Evolutionary conservation across 2,329 filamentous ascomycete species (phyloP), one percentile per base, ranked within the genome.

Genomic region (Bertia moriformis): DNA sequence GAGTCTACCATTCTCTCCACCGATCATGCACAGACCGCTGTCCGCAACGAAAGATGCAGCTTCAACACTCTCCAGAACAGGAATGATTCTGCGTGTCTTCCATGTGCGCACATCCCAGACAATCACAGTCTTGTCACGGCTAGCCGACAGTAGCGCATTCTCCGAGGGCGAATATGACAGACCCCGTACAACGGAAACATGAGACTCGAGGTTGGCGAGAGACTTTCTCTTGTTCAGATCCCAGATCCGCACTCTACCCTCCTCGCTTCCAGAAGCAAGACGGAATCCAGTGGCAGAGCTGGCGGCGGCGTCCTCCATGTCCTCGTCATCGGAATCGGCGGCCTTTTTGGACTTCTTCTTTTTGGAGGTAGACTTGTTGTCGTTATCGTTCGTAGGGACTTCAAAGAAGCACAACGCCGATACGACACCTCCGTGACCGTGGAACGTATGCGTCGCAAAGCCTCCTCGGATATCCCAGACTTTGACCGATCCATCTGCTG

Each of bases 391-490:
- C 32, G 57, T 48, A 41, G 66, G 56, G 19, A 69, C 55, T 46
- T 79, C 69, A 56, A 83, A 84, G 55, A 85, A 83, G 45, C 71
- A 71, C 4, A 85, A 58, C 0, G 79, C 76, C 12, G 80, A 82
- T 18, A 85, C 66, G 35, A 85, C 67, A 18, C 80, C 78, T 43
- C 78, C 74, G 48, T 83, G 78, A 15, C 78, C 78, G 47, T 80
- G 73, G 52, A 85, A 82, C 4, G 75, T 83, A 53, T 85, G 80
- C 18, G 80, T 84, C 14, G 73, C 69, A 53, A 72, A 85, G 7
- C 80, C 80, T 35, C 73, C 75, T 42, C 66, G 61, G 40, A 85
- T 74, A 56, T 84, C 80, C 78, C 78, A 84, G 19, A 84, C 69
- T 51, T 84, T 84, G 38, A 84, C 71, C 1, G 73, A 66, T n/a